A percentile compares a stretch with the other conserved stretches of the same genome.
Evolutionary conservation across 768 basidiomycete species (phyloP).

Genomic region (Leucocoprinus birnbaumii): DNA sequence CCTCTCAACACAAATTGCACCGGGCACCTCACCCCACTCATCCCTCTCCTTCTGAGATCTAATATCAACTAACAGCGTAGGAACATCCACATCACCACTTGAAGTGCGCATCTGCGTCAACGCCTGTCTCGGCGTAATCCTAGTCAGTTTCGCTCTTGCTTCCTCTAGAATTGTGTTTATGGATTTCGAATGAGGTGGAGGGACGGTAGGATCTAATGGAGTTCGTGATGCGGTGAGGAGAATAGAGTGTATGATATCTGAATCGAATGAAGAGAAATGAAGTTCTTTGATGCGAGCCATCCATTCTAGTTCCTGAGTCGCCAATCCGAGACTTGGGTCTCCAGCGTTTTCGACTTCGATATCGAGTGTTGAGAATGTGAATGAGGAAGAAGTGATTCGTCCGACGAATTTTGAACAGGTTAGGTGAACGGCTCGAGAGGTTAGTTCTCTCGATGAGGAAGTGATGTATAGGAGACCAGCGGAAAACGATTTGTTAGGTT

Average conservation of each 20-base stretch:
- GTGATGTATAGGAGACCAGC: slow-evolving; percentile 54
- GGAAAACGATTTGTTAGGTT: slow-evolving; percentile 8
- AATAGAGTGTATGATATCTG: slow-evolving; percentile 66
- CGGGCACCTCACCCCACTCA: slow-evolving; percentile 55
- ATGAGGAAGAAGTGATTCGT: slow-evolving; percentile 40
- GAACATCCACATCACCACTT: slow-evolving; percentile 49
- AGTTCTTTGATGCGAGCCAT: slow-evolving; percentile 53
- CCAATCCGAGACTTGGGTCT: background rate
- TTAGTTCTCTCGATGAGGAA: slow-evolving; percentile 50
- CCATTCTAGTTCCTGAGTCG: slow-evolving; percentile 23
- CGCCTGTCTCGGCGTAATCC: slow-evolving; percentile 59
- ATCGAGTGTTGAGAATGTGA: slow-evolving; percentile 9
- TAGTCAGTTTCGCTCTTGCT: slow-evolving; percentile 61
- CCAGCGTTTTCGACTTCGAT: background rate
- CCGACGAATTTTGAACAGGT: slow-evolving; percentile 69
- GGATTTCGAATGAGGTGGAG: slow-evolving; percentile 64
- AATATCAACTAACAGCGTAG: slow-evolving; percentile 77
- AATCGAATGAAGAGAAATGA: slow-evolving; percentile 55
- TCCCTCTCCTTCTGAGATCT: slow-evolving; percentile 62
- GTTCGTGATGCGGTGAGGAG: slow-evolving; percentile 57
- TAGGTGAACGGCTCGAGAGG: slow-evolving; percentile 68
- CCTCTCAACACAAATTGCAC: slow-evolving; percentile 71
- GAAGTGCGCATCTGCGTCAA: slow-evolving; percentile 55
- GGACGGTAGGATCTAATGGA: slow-evolving; percentile 57
- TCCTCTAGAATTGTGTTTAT: slow-evolving; percentile 55